A percentile compares a stretch with the other conserved stretches of the same genome.
These are phyloP conservation scores for Pseudocercospora fijiensis DNA, from an alignment of 2,329 filamentous ascomycete genomes.

Conservation along the genomic window DNA sequence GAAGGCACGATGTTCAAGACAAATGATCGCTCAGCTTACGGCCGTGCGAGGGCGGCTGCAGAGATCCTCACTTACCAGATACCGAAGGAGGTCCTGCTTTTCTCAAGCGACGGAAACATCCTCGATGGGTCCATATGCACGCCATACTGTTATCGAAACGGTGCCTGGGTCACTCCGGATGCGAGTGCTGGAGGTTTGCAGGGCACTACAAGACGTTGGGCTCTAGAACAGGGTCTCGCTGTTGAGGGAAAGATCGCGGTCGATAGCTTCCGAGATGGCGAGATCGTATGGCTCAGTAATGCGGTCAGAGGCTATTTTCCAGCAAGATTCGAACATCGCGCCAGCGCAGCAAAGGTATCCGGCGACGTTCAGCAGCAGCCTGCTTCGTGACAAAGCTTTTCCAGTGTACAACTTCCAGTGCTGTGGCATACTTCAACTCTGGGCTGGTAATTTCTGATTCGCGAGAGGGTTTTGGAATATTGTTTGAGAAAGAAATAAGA, in stretches of 20 bases:
- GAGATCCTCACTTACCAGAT: slow-evolving; percentile 48
- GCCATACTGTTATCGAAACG: slow-evolving; percentile 73
- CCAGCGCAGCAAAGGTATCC: neutral
- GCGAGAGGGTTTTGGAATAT: neutral
- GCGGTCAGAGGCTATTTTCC: slow-evolving; percentile 72
- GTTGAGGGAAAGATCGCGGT: slow-evolving; percentile 63
- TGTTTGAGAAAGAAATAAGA: neutral
- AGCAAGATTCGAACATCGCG: slow-evolving; percentile 24
- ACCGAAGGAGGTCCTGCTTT: slow-evolving; percentile 70
- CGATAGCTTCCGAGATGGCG: slow-evolving; percentile 64
- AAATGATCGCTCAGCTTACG: slow-evolving; percentile 69
- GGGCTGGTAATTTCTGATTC: neutral
- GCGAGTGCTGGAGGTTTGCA: slow-evolving; percentile 70
- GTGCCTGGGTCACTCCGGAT: slow-evolving; percentile 77
- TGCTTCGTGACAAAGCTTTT: neutral
- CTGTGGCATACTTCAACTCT: neutral
- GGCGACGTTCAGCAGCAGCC: neutral
- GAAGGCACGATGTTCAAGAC: slow-evolving; percentile 87
- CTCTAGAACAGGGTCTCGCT: slow-evolving; percentile 67
- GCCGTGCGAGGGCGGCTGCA: slow-evolving; percentile 63
- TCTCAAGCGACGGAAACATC: slow-evolving; percentile 63
- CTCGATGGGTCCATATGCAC: slow-evolving; percentile 84
- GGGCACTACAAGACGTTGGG: slow-evolving; percentile 80
- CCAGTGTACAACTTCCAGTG: neutral
- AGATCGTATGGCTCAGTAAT: slow-evolving; percentile 86